phyloP scores from a whole-genome alignment of 2,329 filamentous ascomycete genomes.

The Tolypocladium tundrense region DNA sequence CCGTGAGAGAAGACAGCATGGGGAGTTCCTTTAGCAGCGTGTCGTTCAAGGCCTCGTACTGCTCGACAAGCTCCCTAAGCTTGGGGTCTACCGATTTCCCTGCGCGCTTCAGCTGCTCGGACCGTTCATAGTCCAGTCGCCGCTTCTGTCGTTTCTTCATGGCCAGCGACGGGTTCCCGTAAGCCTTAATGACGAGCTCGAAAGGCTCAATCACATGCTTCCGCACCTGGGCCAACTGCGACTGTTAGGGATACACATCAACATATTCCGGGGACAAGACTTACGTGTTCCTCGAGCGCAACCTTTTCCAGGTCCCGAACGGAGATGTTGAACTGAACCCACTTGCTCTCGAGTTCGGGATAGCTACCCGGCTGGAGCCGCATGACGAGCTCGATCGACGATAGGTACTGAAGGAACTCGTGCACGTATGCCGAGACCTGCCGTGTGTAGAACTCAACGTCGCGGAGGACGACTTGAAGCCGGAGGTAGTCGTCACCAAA shows the following conservation, averaged over 20 bases:
- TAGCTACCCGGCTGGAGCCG: constrained; percentile 60
- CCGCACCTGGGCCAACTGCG: constrained; percentile 53
- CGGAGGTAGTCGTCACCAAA: constrained; percentile 90
- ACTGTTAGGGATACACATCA: neutral
- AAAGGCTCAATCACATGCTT: constrained; percentile 81
- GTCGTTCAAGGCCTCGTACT: constrained; percentile 86
- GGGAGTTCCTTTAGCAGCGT: constrained; percentile 89
- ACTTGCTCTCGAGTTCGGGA: constrained; percentile 85
- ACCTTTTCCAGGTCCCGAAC: constrained; percentile 79
- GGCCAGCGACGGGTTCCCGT: constrained; percentile 73
- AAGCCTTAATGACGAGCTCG: constrained; percentile 65
- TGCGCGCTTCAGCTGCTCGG: constrained; percentile 63
- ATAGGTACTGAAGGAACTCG: constrained; percentile 69
- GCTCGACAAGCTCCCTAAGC: constrained; percentile 71
- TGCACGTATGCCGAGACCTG: constrained; percentile 71
- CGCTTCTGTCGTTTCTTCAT: constrained; percentile 94
- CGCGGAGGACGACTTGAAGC: constrained; percentile 81
- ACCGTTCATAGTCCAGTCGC: constrained; percentile 80
- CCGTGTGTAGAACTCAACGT: constrained; percentile 88
- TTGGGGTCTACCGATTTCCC: constrained; percentile 85
- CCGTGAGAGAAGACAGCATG: constrained; percentile 69
- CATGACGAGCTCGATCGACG: constrained; percentile 75
- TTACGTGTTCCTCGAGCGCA: constrained; percentile 75
- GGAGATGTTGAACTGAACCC: constrained; percentile 81
- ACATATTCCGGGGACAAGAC: constrained; percentile 14